These are phyloP conservation scores for Yamadazyma philogaea DNA, from an alignment of 805 yeast species.

Conservation along the genomic window DNA sequence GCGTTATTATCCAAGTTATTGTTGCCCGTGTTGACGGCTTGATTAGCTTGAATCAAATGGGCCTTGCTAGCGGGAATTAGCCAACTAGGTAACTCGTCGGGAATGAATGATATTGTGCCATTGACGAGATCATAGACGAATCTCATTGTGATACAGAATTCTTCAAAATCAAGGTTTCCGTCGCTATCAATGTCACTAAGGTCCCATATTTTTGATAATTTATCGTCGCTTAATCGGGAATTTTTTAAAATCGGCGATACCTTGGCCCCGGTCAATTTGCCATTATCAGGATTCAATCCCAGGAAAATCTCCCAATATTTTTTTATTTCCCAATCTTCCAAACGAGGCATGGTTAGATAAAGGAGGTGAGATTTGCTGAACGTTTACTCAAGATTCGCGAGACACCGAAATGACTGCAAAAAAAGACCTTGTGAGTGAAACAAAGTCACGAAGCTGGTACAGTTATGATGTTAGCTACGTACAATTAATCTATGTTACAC, in stretches of 20 bases:
- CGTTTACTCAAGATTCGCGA: background rate
- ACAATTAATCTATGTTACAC: background rate
- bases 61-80: slow-evolving; percentile 86
- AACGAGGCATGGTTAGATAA: slow-evolving; percentile 47
- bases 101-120: slow-evolving; percentile 55
- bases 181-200: slow-evolving; percentile 90
- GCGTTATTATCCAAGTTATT: slow-evolving; percentile 20
- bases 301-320: slow-evolving; percentile 97
- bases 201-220: slow-evolving; percentile 84
- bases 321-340: slow-evolving; percentile 93
- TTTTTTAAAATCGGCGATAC: slow-evolving; percentile 85
- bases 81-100: slow-evolving; percentile 82
- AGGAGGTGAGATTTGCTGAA: background rate
- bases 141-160: slow-evolving; percentile 96
- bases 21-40: slow-evolving; percentile 46
- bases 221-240: slow-evolving; percentile 75
- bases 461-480: too few relatives aligned
- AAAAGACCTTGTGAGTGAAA: background rate
- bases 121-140: slow-evolving; percentile 88
- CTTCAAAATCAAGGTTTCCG: slow-evolving; percentile 92
- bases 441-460: too few relatives aligned
- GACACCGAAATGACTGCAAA: background rate
- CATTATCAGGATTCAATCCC: slow-evolving; percentile 78
- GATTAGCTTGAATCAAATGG: slow-evolving; percentile 80
- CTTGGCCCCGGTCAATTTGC: slow-evolving; percentile 78